Base-by-base conservation (phyloP, 2,329 filamentous ascomycete species). In the Apiospora kogelbergensis region DNA sequence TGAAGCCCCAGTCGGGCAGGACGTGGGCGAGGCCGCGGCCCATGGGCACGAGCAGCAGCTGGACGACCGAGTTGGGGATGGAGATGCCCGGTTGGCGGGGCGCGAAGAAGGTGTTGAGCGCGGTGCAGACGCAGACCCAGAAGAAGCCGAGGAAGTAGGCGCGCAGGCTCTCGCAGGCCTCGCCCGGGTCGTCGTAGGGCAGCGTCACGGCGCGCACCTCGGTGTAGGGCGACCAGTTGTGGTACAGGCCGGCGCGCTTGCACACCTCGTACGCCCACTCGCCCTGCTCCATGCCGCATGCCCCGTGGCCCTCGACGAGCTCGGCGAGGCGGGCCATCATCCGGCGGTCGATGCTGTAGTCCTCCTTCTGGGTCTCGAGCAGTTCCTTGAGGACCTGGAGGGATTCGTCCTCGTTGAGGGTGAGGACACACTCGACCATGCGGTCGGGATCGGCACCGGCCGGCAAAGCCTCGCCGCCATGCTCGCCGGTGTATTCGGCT, bases 51-150 rank as follows among this genome's bases (percentile, higher is more conserved):
- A 85, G 84, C 9, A 89, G 79, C 45, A 89, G 78, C 79, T 89
- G 86, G 22, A 86, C 85, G 10, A 89, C 85, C 67, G 87, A 86
- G 66, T 84, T 80, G 70, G 84, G 82, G 74, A 90, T 84, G 17
- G 78, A 81, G 72, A 89, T 88, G 63, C 81, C 79, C 0, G 88
- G 88, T 70, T 85, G 83, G 9, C 87, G 85, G 69, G 89, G 84
- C 66, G 84, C 85, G 75, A 89, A 89, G 66, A 89, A 82, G 78
- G 88, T 85, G 73, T 89, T 89, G 73, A 85, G 80, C 66, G 85
- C 85, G 63, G 84, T 81, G 45, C 86, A 78, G 30, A 86, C 71
- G 41, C 83, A 78, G 13, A 84, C 82, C 69, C 88, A 88, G 53
- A 81, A 71, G n/a, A 86, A 75, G 22, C 86, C 86, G 40, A 89